phyloP scores from a whole-genome alignment of 129 eudicot genomes.

The Saposhnikovia divaricata region DNA sequence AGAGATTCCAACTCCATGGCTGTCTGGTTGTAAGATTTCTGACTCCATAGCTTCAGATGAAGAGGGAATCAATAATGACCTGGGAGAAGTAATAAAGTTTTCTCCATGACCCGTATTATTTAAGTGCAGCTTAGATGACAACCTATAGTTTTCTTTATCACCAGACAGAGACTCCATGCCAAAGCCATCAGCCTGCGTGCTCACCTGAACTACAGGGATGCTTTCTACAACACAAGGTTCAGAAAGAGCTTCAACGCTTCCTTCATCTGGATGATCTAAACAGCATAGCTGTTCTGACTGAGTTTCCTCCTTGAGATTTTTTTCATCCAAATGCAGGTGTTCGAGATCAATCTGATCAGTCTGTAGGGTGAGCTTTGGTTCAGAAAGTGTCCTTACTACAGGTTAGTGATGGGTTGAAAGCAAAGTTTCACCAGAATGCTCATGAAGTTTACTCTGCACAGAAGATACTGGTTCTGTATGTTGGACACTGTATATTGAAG shows the following conservation, averaged over 20 bases:
- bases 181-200: slow-evolving; percentile 2
- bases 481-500: slow-evolving; percentile 16
- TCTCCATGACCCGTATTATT: slow-evolving; percentile 16
- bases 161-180: slow-evolving; percentile 12
- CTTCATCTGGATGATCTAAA: slow-evolving; percentile 26
- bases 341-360: slow-evolving; percentile 12
- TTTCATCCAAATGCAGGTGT: slow-evolving; percentile 4
- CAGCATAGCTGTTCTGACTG: not conserved
- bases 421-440: slow-evolving; percentile 20
- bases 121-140: slow-evolving; percentile 11
- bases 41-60: slow-evolving; percentile 18
- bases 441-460: slow-evolving; percentile 18
- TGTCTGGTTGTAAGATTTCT: slow-evolving; percentile 21
- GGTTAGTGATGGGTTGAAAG: slow-evolving; percentile 14
- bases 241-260: slow-evolving; percentile 12
- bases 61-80: not conserved
- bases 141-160: slow-evolving; percentile 9
- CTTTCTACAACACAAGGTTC: slow-evolving; percentile 10
- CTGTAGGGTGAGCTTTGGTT: slow-evolving; percentile 19
- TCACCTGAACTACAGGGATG: not conserved
- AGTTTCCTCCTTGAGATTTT: slow-evolving; percentile 7
- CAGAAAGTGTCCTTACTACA: slow-evolving; percentile 9
- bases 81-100: slow-evolving; percentile 9
- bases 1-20: slow-evolving; percentile 11
- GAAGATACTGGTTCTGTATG: slow-evolving; percentile 19